Evolutionary conservation across 306 rosid species (phyloP).

Genomic region (Cicer arietinum): DNA sequence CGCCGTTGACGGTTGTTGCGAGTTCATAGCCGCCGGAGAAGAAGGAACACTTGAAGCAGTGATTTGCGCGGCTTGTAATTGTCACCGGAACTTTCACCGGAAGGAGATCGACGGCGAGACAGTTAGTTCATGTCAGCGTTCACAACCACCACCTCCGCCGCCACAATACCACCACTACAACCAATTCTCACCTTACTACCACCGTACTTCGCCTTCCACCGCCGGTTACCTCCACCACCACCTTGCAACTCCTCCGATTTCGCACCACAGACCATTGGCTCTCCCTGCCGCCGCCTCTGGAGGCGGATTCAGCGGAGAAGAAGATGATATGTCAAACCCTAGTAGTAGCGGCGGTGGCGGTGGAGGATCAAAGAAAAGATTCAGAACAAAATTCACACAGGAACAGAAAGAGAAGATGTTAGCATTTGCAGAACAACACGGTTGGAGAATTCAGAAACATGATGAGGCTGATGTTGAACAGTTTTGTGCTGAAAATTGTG

Average conservation of each 20-base stretch:
- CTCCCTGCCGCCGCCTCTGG: constrained; percentile 58
- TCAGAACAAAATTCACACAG: constrained; percentile 71
- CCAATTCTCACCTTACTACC: constrained; percentile 60
- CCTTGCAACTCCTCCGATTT: constrained; percentile 44
- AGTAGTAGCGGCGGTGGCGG: constrained; percentile 75
- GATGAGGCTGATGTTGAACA: constrained; percentile 80
- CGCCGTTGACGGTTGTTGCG: constrained; percentile 94
- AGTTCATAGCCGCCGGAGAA: constrained; percentile 86
- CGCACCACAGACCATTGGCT: constrained; percentile 59
- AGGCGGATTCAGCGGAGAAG: constrained; percentile 62
- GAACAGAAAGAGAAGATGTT: constrained; percentile 92
- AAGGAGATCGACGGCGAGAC: constrained; percentile 65
- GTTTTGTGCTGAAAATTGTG: constrained; percentile 68
- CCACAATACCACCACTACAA: constrained; percentile 46
- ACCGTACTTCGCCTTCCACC: constrained; percentile 42
- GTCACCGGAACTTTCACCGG: constrained; percentile 98
- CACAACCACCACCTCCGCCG: constrained; percentile 29
- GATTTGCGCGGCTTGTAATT: constrained; percentile 91
- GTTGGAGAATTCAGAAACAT: constrained; percentile 94
- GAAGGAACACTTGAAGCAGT: constrained; percentile 85
- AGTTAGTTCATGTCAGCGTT: constrained; percentile 38
- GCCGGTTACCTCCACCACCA: constrained; percentile 66
- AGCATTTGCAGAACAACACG: constrained; percentile 70
- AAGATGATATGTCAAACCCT: constrained; percentile 80
- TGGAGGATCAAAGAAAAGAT: constrained; percentile 61